Percentiles rank a stretch among this genome's conserved stretches.
phyloP scores from a whole-genome alignment of 306 rosid species.

The Cucurbita moschata region DNA sequence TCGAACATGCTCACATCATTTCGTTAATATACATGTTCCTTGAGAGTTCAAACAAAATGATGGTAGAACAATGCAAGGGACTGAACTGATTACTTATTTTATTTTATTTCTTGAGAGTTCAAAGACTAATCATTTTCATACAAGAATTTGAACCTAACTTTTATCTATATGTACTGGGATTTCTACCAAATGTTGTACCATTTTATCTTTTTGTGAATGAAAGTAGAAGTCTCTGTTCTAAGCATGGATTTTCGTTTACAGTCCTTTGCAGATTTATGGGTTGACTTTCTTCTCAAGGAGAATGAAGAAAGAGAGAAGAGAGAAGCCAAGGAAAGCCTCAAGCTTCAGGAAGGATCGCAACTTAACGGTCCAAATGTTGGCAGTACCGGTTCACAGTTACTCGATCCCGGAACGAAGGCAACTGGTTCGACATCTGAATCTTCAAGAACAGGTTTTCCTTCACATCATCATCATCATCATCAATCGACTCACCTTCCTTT shows the following conservation, averaged over 20 bases:
- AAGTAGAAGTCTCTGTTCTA: background rate
- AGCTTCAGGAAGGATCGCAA: slow-evolving; percentile 25
- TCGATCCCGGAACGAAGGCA: slow-evolving; percentile 25
- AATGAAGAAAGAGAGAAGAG: slow-evolving; percentile 72
- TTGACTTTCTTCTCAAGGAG: slow-evolving; percentile 94
- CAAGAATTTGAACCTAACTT: background rate
- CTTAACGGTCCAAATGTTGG: slow-evolving; percentile 12
- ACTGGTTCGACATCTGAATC: slow-evolving; percentile 15
- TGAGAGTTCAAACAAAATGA: background rate
- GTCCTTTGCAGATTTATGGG: slow-evolving; percentile 99
- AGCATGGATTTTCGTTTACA: slow-evolving; percentile 20
- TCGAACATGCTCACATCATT: background rate
- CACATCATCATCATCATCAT: slow-evolving; percentile 29
- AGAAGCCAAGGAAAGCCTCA: slow-evolving; percentile 30
- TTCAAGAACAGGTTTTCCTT: slow-evolving; percentile 17
- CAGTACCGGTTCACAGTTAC: slow-evolving; percentile 5
- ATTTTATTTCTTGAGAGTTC: background rate
- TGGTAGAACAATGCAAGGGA: background rate
- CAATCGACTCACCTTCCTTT: slow-evolving; percentile 17
- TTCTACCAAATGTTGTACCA: background rate
- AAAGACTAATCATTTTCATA: background rate
- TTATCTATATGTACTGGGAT: background rate
- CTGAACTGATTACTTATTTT: background rate
- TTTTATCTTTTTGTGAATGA: background rate
- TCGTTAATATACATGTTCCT: background rate